phyloP scores from a whole-genome alignment of 176 grass and related monocot species.

The Eleusine coracana region DNA sequence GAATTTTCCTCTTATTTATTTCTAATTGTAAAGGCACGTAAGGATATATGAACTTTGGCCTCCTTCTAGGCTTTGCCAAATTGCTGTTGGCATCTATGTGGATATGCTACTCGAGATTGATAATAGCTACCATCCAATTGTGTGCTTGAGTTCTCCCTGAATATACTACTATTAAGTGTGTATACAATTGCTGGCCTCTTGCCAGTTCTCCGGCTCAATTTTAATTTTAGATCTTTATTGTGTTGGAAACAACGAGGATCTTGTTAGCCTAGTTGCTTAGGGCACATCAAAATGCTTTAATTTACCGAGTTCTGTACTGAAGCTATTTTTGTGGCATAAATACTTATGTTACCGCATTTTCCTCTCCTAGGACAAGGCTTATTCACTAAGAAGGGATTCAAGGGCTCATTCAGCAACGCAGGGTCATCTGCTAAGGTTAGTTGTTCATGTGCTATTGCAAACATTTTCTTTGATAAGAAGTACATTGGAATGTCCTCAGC shows the following conservation, averaged over 20 bases:
- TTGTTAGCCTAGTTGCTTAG: neutral
- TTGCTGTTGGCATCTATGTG: neutral
- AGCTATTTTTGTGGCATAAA: constrained; percentile 3
- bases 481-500: neutral
- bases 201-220: neutral
- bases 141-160: neutral
- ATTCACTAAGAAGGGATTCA: constrained; percentile 83
- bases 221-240: constrained; percentile 5
- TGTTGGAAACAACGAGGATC: neutral
- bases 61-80: neutral
- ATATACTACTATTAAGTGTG: neutral
- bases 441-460: neutral
- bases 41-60: neutral
- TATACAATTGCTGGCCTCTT: neutral
- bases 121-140: neutral
- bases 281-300: neutral
- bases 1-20: neutral
- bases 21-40: neutral
- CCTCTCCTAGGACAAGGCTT: constrained; percentile 77
- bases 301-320: neutral
- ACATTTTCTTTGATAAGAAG: constrained; percentile 8
- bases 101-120: neutral
- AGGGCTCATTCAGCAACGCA: constrained; percentile 75
- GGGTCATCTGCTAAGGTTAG: constrained; percentile 93
- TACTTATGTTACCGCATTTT: constrained; percentile 8